Percentiles rank a stretch among this genome's conserved stretches.
phyloP scores from a whole-genome alignment of 2,329 filamentous ascomycete genomes.

The Fonsecaea multimorphosa region DNA sequence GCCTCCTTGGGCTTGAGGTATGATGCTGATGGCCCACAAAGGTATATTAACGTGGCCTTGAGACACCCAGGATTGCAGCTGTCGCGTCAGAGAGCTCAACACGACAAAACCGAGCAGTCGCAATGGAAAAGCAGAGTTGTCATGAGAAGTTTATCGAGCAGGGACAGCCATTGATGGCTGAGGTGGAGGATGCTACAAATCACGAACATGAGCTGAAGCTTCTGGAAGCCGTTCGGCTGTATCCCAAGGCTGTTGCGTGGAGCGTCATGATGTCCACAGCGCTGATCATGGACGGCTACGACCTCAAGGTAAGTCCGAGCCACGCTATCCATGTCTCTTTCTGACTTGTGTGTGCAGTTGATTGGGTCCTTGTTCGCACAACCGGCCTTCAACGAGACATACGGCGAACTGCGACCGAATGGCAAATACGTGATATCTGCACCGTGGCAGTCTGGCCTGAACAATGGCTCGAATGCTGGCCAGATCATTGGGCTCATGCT shows the following conservation, averaged over 20 bases:
- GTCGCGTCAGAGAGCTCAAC: background rate
- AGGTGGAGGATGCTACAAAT: conserved; percentile 43
- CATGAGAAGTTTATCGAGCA: conserved; percentile 2
- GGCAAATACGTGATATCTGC: conserved; percentile 51
- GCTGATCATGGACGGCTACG: conserved; percentile 80
- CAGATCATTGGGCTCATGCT: conserved; percentile 70
- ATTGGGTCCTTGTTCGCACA: conserved; percentile 59
- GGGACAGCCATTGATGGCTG: background rate
- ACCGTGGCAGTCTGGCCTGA: conserved; percentile 63
- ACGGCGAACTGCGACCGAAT: conserved; percentile 47
- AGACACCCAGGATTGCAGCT: background rate
- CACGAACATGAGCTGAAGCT: conserved; percentile 70
- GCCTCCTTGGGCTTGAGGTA: background rate
- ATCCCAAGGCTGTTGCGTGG: conserved; percentile 86
- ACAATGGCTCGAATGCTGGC: conserved; percentile 64
- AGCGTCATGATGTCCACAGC: conserved; percentile 83
- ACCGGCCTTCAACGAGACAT: conserved; percentile 48
- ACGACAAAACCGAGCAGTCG: background rate
- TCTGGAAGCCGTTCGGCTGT: conserved; percentile 76
- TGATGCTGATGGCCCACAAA: background rate
- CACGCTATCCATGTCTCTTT: background rate
- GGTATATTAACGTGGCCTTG: background rate
- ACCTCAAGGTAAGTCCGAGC: conserved; percentile 9
- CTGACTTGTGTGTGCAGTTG: conserved; percentile 4
- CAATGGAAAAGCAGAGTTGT: conserved; percentile 1